A percentile compares a stretch with the other conserved stretches of the same genome.
Conservation (phyloP, 495 filamentous ascomycete genomes). For the Neurospora sp. region DNA sequence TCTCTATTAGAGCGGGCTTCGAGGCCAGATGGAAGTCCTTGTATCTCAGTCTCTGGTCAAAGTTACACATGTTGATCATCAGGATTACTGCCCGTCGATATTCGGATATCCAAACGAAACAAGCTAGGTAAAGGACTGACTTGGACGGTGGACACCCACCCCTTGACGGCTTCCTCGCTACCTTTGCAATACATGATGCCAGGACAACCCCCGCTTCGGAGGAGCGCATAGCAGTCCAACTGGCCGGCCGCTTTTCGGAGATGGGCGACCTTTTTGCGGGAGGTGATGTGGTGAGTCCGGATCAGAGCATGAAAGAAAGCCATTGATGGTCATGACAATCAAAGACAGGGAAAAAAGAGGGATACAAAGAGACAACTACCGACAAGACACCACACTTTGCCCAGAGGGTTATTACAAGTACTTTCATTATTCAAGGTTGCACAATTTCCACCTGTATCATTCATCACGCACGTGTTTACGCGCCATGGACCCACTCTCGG, state of each 20-base stretch:
- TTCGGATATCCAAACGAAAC: background rate
- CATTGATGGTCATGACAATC: slow-evolving; percentile 2
- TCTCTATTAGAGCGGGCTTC: slow-evolving; percentile 14
- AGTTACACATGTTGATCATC: background rate
- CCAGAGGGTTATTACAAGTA: background rate
- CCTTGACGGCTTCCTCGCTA: slow-evolving; percentile 29
- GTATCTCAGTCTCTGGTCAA: slow-evolving; percentile 19
- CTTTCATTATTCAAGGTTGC: background rate
- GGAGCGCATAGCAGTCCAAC: slow-evolving; percentile 47
- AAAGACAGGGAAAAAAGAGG: background rate
- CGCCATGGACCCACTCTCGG: background rate
- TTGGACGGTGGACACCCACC: slow-evolving; percentile 24
- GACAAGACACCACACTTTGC: background rate
- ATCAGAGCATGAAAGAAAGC: slow-evolving; percentile 53
- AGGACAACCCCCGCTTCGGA: slow-evolving; percentile 56
- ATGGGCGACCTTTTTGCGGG: slow-evolving; percentile 62
- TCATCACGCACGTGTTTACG: background rate
- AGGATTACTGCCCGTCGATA: background rate
- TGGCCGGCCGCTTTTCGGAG: slow-evolving; percentile 53
- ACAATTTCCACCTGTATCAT: background rate
- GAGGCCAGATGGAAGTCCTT: slow-evolving; percentile 22
- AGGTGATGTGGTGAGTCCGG: slow-evolving; percentile 73
- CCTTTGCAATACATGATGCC: slow-evolving; percentile 75
- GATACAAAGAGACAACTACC: background rate
- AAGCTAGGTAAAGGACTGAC: slow-evolving; percentile 8